Evolutionary conservation across 2,329 filamentous ascomycete species (phyloP), one percentile per base, ranked within the genome.

Genomic region (Torrubiella hemipterigena): DNA sequence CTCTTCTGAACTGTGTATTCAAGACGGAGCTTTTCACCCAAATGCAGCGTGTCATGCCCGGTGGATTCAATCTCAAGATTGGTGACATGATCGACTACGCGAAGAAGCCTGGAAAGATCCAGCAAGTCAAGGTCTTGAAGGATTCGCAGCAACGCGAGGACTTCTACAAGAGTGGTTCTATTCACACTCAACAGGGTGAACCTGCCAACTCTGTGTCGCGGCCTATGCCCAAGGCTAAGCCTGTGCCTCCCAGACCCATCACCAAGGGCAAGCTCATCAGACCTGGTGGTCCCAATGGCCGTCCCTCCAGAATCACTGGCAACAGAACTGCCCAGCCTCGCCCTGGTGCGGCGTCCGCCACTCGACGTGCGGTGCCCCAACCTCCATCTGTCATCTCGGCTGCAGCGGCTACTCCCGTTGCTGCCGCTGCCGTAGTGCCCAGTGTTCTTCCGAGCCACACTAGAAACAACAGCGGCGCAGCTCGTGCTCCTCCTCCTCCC

Each of bases 1-100:
- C 91, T n/a, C 67, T 98, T 15, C 58, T 98, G 47, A 93, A 79
- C 58, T 98, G 91, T 50, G 63, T 95, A 14, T 77, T 98, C 56
- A 98, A 98, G 65, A 98, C 91, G 0, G 91, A 98, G 50, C 78
- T 98, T 56, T 93, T 96, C 50, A 93, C 89, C 1, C 87, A 95
- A 40, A 77, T 98, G 61, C 76, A 79, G 50, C 77, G 74, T 30
- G 75, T 77, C 31, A 81, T 93, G 56, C 77, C 81, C 4, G 84
- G 81, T 7, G 77, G 82, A 8, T 72, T 93, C 50, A 85, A 77
- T 50, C 59, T 98, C 29, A 85, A 82, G 56, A 80, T 96, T 39
- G 74, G 65, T n/a, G 79, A 91, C 17, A 69, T 68, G 36, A 87
- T 98, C 44, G 84, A 94, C 52, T 98, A 94, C 56, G 87, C 89